Base-by-base conservation (phyloP, 2,329 filamentous ascomycete genomes). In the Fusarium haematococcum region DNA sequence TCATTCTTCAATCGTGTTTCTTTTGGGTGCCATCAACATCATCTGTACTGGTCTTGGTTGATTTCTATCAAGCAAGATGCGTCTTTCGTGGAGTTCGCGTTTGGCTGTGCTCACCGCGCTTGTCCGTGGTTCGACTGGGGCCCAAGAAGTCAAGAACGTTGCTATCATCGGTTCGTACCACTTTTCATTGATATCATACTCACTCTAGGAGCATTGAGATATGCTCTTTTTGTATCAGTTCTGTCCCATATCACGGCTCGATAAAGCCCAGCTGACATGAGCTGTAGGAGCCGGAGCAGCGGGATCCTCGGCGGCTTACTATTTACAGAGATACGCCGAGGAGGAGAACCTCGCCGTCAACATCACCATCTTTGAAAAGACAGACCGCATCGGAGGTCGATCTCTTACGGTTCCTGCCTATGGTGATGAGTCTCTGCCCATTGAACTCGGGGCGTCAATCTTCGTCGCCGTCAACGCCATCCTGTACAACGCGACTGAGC, bases 381-480 rank as follows among this genome's bases (percentile, higher is more conserved):
- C 91, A 18, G 82, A 86, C 35, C 94, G 91, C 75, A 88, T 98
- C 50, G 97, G 97, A 33, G 97, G 97, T 10, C 93, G 97, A 30
- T 93, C 93, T 9, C 94, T 95, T 33, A 98, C 95, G 1, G 93
- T 98, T 20, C 86, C 95, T 78, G 92, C 91, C 3, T 96, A 93
- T 80, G 88, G 90, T 73, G 88, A 96, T 76, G 86, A 91, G 2
- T 73, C 84, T 0, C 85, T 91, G 43, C 93, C 93, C 1, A 89
- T 98, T 39, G 97, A 99, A 82, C 87, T 98, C 1, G 97, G 97
- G 18, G 97, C 94, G 13, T 96, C 93, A 70, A 98, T 98, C 77
- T 99, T 98, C 80, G 94, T 98, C 52, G 82, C 92, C 58, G 89
- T 93, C 50, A 99, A 98, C 80, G 86, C 91, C 43, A 98, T 97